phyloP scores from a whole-genome alignment of 768 basidiomycete species.

The Boletus huronensis region DNA sequence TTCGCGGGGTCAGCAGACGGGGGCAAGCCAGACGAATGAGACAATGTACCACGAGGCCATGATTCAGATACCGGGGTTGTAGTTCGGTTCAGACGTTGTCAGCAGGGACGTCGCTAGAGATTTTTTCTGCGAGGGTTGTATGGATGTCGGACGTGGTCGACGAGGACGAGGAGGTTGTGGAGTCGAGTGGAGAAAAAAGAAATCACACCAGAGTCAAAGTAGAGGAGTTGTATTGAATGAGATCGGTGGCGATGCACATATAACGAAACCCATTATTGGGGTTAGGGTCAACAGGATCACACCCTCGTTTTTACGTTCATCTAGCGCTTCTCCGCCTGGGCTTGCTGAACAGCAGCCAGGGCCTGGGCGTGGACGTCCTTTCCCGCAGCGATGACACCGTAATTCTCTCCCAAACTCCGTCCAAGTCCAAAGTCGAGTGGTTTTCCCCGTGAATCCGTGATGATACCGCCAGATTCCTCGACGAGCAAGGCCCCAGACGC shows the following conservation, averaged over 20 bases:
- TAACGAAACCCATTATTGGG: not conserved
- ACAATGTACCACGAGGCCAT: slow-evolving; percentile 16
- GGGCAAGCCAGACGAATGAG: not conserved
- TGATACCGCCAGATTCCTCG: slow-evolving; percentile 84
- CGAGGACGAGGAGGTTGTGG: no score
- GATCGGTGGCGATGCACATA: not conserved
- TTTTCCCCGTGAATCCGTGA: slow-evolving; percentile 78
- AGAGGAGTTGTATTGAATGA: not conserved
- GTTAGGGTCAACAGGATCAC: not conserved
- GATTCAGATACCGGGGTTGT: not conserved
- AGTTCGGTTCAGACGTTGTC: not conserved
- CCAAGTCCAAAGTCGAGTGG: slow-evolving; percentile 85
- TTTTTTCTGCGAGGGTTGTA: not conserved
- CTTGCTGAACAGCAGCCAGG: slow-evolving; percentile 69
- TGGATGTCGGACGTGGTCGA: not conserved
- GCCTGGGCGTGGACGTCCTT: slow-evolving; percentile 66
- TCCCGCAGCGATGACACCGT: slow-evolving; percentile 81
- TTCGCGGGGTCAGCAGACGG: not conserved
- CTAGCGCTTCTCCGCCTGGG: slow-evolving; percentile 31
- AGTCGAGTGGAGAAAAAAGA: no score
- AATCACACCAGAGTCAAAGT: no score
- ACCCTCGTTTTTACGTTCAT: not conserved
- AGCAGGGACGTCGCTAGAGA: not conserved
- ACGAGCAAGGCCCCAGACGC: slow-evolving; percentile 83
- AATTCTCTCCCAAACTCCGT: slow-evolving; percentile 80